These are phyloP conservation scores for Plasmodium falciparum DNA, from an alignment of 169 alveolate genomes.

Conservation along the genomic window DNA sequence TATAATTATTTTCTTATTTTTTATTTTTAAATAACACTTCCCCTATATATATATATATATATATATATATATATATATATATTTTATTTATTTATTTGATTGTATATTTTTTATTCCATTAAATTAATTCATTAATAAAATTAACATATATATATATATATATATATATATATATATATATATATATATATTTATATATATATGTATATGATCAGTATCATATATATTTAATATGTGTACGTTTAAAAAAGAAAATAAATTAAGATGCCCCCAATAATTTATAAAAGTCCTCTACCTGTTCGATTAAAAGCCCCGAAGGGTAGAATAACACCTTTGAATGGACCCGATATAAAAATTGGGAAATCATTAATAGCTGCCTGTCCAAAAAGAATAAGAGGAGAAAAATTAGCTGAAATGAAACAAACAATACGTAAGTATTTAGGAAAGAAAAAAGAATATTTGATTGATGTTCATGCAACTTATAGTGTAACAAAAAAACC, in stretches of 20 bases:
- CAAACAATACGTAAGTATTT: conserved; percentile 81
- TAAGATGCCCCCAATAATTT: conserved; percentile 85
- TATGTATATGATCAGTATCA: background rate
- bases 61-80: too few relatives aligned
- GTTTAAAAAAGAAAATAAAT: background rate
- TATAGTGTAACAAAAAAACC: conserved; percentile 87
- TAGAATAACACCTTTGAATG: conserved; percentile 80
- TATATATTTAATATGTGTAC: background rate
- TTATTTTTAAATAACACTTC: too few relatives aligned
- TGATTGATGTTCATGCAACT: conserved; percentile 86
- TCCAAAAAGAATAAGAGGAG: conserved; percentile 85
- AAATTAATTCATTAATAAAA: background rate
- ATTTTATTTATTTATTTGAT: too few relatives aligned
- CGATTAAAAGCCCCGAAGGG: conserved; percentile 87
- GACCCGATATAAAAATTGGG: conserved; percentile 83
- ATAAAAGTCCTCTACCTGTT: conserved; percentile 84
- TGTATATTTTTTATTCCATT: background rate
- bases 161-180: conserved; percentile 9
- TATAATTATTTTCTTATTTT: too few relatives aligned
- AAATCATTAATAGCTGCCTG: conserved; percentile 84
- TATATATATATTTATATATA: conserved; percentile 4
- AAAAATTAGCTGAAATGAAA: conserved; percentile 82
- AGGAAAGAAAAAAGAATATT: conserved; percentile 80
- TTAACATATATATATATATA: background rate
- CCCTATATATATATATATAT: too few relatives aligned